phyloP scores from a whole-genome alignment of 305 asterid species.

The Lippia alba region DNA sequence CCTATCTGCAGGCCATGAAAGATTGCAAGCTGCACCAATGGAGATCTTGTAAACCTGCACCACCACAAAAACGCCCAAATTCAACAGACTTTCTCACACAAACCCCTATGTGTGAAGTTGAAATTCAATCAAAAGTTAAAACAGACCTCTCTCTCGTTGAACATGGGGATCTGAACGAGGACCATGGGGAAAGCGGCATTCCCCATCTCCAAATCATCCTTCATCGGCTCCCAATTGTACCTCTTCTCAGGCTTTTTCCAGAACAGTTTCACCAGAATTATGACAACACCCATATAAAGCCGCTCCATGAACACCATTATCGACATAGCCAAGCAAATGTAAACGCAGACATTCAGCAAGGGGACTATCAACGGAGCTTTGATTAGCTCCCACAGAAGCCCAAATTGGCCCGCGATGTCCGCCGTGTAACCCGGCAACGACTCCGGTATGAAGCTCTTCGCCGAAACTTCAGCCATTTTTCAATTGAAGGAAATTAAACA shows the following conservation, averaged over 20 bases:
- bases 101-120: slow-evolving; percentile 2
- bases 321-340: slow-evolving; percentile 71
- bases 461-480: slow-evolving; percentile 68
- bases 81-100: neutral
- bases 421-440: slow-evolving; percentile 51
- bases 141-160: slow-evolving; percentile 77
- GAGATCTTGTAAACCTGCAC: slow-evolving; percentile 91
- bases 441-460: slow-evolving; percentile 52
- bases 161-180: slow-evolving; percentile 96
- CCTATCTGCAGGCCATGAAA: slow-evolving; percentile 93
- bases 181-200: slow-evolving; percentile 68
- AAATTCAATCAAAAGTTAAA: neutral
- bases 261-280: slow-evolving; percentile 63
- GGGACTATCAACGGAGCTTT: slow-evolving; percentile 71
- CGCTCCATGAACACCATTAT: slow-evolving; percentile 80
- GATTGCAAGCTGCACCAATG: slow-evolving; percentile 89
- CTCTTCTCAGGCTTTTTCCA: slow-evolving; percentile 81
- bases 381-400: slow-evolving; percentile 78
- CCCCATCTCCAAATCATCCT: slow-evolving; percentile 74
- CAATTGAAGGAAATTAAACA: slow-evolving; percentile 21
- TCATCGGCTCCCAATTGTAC: slow-evolving; percentile 77
- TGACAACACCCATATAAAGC: slow-evolving; percentile 78
- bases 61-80: neutral
- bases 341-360: slow-evolving; percentile 52
- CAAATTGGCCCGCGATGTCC: slow-evolving; percentile 62